These are phyloP conservation scores for Urostyla sp. DNA, from an alignment of 73 alveolate species.

Conservation along the genomic window DNA sequence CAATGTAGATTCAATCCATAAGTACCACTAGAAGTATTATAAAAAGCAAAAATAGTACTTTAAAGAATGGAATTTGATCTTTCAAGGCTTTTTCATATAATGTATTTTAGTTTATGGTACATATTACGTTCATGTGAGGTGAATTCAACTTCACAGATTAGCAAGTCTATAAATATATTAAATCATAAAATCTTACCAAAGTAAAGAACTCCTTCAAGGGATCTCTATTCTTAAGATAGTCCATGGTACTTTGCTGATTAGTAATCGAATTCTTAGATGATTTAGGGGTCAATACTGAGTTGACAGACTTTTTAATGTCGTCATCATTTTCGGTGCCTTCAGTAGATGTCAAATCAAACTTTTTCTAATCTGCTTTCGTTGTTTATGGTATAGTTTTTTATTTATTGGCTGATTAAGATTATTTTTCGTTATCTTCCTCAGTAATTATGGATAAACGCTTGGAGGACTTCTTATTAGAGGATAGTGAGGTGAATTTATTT, in stretches of 20 bases:
- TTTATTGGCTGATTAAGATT: not conserved
- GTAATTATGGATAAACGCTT: not conserved
- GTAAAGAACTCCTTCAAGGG: conserved; percentile 47
- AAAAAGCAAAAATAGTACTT: not conserved
- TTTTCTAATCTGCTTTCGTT: conserved; percentile 22
- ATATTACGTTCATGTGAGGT: conserved; percentile 44
- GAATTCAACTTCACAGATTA: conserved; percentile 33
- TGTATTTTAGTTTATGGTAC: conserved; percentile 19
- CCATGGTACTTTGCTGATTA: not conserved
- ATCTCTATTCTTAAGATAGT: conserved; percentile 19
- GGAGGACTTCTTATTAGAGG: not conserved
- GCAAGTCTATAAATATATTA: not conserved
- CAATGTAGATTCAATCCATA: conserved; percentile 25
- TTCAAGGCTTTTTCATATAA: conserved; percentile 16
- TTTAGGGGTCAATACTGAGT: too few species aligned
- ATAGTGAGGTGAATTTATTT: too few species aligned
- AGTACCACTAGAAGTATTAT: conserved; percentile 29
- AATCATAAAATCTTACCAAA: conserved; percentile 8
- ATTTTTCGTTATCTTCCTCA: not conserved
- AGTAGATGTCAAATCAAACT: not conserved
- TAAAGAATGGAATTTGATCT: conserved; percentile 31
- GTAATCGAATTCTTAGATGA: not conserved
- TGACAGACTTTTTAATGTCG: too few species aligned
- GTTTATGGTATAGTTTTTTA: conserved; percentile 2
- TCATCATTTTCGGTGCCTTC: too few species aligned